These are phyloP conservation scores for Elaeis oleifera DNA, from an alignment of 202 grass and related monocot species.

Conservation along the genomic window DNA sequence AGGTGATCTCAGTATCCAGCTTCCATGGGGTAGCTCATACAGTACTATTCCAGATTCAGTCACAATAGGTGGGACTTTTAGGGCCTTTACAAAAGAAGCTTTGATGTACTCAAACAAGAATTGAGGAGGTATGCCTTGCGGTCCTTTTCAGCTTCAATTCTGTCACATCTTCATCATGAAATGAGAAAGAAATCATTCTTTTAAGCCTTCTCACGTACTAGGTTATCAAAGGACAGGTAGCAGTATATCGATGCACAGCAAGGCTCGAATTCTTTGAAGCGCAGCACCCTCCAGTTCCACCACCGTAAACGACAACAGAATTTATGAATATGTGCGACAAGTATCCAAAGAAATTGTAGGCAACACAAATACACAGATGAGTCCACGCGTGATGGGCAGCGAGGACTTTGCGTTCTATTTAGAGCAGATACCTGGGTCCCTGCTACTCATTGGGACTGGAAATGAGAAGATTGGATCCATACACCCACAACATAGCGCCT, in stretches of 20 bases:
- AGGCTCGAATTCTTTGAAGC: not conserved
- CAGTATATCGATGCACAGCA: slow-evolving; percentile 4
- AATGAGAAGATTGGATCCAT: slow-evolving; percentile 3
- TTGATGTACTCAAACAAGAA: not conserved
- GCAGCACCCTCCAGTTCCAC: not conserved
- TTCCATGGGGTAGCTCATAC: slow-evolving; percentile 7
- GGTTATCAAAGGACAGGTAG: slow-evolving; percentile 6
- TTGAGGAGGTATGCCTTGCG: not conserved
- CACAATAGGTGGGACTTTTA: slow-evolving; percentile 4
- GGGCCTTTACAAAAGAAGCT: not conserved
- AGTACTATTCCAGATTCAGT: not conserved
- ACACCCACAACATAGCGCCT: slow-evolving; percentile 3
- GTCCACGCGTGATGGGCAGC: slow-evolving; percentile 3
- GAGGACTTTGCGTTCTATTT: slow-evolving; percentile 14
- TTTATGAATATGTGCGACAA: not conserved
- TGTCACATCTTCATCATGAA: too few relatives aligned
- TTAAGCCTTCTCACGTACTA: not conserved
- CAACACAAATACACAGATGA: not conserved
- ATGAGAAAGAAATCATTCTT: too few relatives aligned
- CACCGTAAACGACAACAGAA: not conserved
- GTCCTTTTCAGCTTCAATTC: too few relatives aligned
- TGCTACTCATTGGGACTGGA: not conserved
- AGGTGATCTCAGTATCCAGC: slow-evolving; percentile 9
- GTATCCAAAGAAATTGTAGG: slow-evolving; percentile 5
- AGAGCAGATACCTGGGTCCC: not conserved